Percentiles rank a stretch among this genome's conserved stretches.
phyloP scores from a whole-genome alignment of 441 rosid species.

The Theobroma grandiflorum region DNA sequence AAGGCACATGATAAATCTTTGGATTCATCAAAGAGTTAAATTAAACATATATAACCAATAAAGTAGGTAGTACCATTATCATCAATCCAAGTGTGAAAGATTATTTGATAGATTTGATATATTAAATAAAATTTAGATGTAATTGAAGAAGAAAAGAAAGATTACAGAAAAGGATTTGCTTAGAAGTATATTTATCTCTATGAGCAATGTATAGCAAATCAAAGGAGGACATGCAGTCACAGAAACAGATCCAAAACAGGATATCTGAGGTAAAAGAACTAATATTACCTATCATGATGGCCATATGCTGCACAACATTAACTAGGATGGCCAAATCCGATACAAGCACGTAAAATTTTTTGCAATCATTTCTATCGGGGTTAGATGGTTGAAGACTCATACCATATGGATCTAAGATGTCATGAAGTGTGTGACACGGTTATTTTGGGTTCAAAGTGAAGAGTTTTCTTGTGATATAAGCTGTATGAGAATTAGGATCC shows the following conservation, averaged over 20 bases:
- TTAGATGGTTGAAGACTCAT: background rate
- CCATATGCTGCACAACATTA: background rate
- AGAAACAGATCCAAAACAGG: slow-evolving; percentile 13
- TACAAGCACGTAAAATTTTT: background rate
- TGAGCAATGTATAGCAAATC: background rate
- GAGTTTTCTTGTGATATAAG: background rate
- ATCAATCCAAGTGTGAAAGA: too few species aligned
- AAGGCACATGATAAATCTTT: too few species aligned
- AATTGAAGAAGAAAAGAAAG: background rate
- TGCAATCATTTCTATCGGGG: background rate
- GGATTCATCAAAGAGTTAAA: too few species aligned
- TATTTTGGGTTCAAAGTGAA: background rate
- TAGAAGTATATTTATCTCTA: background rate
- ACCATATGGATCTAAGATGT: background rate
- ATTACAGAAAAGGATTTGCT: slow-evolving; percentile 1
- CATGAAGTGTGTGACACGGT: background rate
- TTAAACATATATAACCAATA: too few species aligned
- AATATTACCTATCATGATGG: background rate
- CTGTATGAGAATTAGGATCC: background rate
- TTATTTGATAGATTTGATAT: background rate
- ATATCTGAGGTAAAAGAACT: slow-evolving; percentile 17
- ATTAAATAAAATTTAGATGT: background rate
- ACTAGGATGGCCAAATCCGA: background rate
- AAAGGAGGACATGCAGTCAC: slow-evolving; percentile 1
- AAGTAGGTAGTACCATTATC: too few species aligned